A percentile compares a stretch with the other conserved stretches of the same genome.
These are phyloP conservation scores for Parathielavia appendiculata DNA, from an alignment of 495 filamentous ascomycete species.

Conservation along the genomic window DNA sequence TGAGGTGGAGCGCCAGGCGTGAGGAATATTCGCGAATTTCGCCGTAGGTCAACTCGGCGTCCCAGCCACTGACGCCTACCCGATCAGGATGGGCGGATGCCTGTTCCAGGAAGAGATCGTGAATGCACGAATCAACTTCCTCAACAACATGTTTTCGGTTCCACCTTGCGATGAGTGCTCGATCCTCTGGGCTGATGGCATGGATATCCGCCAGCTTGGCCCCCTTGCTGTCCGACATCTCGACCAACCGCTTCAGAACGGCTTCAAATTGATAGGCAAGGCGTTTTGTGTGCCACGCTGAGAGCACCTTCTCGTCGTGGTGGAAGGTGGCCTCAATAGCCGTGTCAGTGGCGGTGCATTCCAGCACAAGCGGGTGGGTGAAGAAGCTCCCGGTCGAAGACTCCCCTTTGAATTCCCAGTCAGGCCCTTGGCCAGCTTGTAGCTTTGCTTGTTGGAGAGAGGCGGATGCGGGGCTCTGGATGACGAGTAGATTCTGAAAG, in stretches of 20 bases:
- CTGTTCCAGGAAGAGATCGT: conserved; percentile 36
- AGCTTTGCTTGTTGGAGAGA: background rate
- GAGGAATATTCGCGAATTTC: conserved; percentile 40
- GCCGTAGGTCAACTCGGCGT: conserved; percentile 52
- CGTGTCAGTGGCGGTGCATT: conserved; percentile 17
- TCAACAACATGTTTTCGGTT: background rate
- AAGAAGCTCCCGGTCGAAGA: conserved; percentile 26
- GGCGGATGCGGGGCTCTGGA: conserved; percentile 25
- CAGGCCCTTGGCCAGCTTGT: conserved; percentile 1
- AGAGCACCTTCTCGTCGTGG: conserved; percentile 24
- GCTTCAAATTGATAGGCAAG: conserved; percentile 26
- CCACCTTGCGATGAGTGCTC: conserved; percentile 21
- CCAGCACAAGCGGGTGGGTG: conserved; percentile 27
- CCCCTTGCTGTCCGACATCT: background rate
- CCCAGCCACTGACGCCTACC: conserved; percentile 47
- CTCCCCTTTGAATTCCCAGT: conserved; percentile 16
- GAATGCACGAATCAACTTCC: conserved; percentile 31
- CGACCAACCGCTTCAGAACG: conserved; percentile 18
- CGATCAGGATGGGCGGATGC: conserved; percentile 36
- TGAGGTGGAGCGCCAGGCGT: conserved; percentile 39
- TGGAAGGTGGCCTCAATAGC: conserved; percentile 21
- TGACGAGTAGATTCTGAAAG: conserved; percentile 41
- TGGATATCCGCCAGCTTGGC: conserved; percentile 18
- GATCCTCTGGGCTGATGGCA: conserved; percentile 20
- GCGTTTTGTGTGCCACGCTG: conserved; percentile 22